A percentile compares a stretch with the other conserved stretches of the same genome.
Evolutionary conservation across 2,329 filamentous ascomycete genomes (phyloP).

Genomic region (Hymenoscyphus repandus): DNA sequence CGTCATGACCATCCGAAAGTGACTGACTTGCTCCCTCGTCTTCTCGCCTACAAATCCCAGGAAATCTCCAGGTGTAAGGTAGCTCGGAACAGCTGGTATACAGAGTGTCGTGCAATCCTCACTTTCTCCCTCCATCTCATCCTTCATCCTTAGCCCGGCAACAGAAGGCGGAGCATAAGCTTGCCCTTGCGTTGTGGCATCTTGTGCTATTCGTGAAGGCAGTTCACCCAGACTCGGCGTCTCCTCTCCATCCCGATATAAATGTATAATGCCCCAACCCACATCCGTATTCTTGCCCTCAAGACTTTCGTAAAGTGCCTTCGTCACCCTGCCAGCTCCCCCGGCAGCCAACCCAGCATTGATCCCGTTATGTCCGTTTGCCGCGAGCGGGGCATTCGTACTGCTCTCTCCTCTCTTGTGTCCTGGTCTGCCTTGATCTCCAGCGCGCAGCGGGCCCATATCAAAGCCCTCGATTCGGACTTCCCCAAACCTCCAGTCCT

Average conservation of each 20-base stretch:
- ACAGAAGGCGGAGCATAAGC: constrained; percentile 21
- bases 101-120: constrained; percentile 78
- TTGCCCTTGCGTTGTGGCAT: neutral
- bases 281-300: constrained; percentile 68
- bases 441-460: constrained; percentile 42
- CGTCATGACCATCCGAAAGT: constrained; percentile 92
- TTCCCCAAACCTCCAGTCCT: constrained; percentile 78
- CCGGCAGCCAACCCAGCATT: constrained; percentile 38
- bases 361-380: constrained; percentile 15
- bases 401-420: constrained; percentile 39
- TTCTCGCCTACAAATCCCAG: constrained; percentile 86
- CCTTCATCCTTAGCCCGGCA: constrained; percentile 23
- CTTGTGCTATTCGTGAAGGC: constrained; percentile 16
- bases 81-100: constrained; percentile 90
- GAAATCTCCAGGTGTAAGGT: constrained; percentile 86
- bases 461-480: constrained; percentile 79
- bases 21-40: constrained; percentile 80
- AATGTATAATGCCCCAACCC: constrained; percentile 88
- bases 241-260: constrained; percentile 83
- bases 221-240: constrained; percentile 53
- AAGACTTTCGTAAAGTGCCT: constrained; percentile 71
- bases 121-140: constrained; percentile 33
- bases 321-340: constrained; percentile 58
- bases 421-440: neutral
- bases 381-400: neutral